Evolutionary conservation across 495 filamentous ascomycete genomes (phyloP), one percentile per base, ranked within the genome.

Genomic region (Lasiosphaeria miniovina): DNA sequence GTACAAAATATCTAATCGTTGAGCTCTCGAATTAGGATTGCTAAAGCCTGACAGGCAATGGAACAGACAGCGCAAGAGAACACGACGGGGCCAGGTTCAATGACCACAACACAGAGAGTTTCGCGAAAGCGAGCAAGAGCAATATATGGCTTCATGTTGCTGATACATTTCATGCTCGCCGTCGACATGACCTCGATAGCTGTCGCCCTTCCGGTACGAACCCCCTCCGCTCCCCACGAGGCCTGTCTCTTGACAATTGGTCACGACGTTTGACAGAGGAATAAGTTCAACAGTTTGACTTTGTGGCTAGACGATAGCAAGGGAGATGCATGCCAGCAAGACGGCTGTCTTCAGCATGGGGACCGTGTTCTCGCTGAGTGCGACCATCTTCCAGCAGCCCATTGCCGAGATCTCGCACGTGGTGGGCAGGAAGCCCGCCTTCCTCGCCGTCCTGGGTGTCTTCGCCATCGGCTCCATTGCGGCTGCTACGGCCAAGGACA

Each of bases 121-220:
- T 59, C 61, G 24, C 55, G 55, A 24, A 49, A 34, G 32, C 61
- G 55, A 54, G 65, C 65, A 3, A 52, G 40, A 51, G 49, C 48
- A 24, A 66, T 66, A 43, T 66, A 63, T 31, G 57, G 54, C 54
- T 63, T 66, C 49, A 60, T 66, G 57, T 45, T 66, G 11, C 49
- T 66, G 54, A 66, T 52, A n/a, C 64, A 66, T 36, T 63, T 78
- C 17, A 61, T 72, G n/a, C 59, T 79, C 15, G 78, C 79, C n/a
- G 83, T 88, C 64, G 52, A 70, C 38, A 85, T 84, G 0, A 77
- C 90, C 41, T 77, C 79, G 35, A 46, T 63, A 17, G 77, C 87
- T 5, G 80, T 91, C 31, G 83, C 84, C 0, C 71, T 91, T 43
- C 86, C 88, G 74, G 86, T 83, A 32, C 84, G 89, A 32, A 9